Base-by-base conservation (phyloP, 371 early-diverging fungal species). In the Mortierella sp. region DNA sequence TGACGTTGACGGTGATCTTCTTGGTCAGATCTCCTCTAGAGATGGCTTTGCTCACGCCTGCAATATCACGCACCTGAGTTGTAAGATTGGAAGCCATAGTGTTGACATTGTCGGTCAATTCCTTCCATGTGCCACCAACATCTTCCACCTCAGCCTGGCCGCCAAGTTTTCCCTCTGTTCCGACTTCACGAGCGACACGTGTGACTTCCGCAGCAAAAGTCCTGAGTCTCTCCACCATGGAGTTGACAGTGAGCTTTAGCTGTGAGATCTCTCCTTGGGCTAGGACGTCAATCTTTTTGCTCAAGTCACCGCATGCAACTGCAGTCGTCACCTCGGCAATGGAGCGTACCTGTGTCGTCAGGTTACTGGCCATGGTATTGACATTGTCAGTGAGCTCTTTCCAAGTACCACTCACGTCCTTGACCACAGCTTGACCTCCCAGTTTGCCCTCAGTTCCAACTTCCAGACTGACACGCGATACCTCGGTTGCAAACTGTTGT, bases 291-390 rank as follows among this genome's bases (percentile, higher is more conserved):
- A 53, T 53, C 38, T 21, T 84, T 63, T 87, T 84, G n/a, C 83
- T 83, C 8, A 91, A 71, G 67, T 91, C 89, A 55, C 91, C 91
- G 10, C 79, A 64, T 23, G 87, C 90, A 56, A 91, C 88, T 7
- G 91, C 85, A 13, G 82, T 87, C 43, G 86, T 84, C 18, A 53
- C 54, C 54, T 53, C 54, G 18, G 87, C 87, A 67, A 91, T 91
- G 66, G 85, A 89, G 51, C 91, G 80, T 7, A 91, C 90, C 27
- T 62, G 50, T 23, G 50, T 50, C 9, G 50, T 50, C 12, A 50
- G 26, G 50, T 91, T 50, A 12, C 12, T 26, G 27, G 50, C 50
- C 50, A 50, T 50, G 50, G 50, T 50, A 27, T 46, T 46, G 46
- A 46, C 46, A 19, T 46, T 46, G 46, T 46, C 46, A 6, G 46